Conservation (phyloP, 257 asterid genomes). For the Sherardia arvensis region DNA sequence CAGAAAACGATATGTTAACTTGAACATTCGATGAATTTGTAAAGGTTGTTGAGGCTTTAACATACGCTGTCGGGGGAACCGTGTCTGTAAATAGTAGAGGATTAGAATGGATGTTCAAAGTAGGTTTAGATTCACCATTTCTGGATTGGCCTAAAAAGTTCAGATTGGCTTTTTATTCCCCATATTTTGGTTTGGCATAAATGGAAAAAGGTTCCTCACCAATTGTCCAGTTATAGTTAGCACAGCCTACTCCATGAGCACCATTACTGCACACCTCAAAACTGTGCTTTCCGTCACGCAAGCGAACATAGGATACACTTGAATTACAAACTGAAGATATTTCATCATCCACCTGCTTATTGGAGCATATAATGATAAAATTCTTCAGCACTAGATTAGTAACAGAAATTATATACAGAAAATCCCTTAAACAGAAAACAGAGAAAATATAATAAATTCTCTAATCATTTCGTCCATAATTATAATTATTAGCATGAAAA, state of each 20-base stretch:
- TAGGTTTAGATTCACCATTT: not conserved
- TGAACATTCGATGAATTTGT: conserved; percentile 61
- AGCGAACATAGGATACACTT: conserved; percentile 28
- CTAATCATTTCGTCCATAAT: not conserved
- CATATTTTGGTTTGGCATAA: not conserved
- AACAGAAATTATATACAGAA: not conserved
- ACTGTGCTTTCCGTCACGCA: conserved; percentile 67
- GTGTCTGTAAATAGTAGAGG: conserved; percentile 51
- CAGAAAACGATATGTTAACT: conserved; percentile 64
- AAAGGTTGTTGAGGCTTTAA: conserved; percentile 42
- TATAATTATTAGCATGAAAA: no score
- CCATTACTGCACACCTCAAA: conserved; percentile 62
- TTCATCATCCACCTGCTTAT: conserved; percentile 64
- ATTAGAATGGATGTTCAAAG: not conserved
- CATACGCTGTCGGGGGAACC: conserved; percentile 58
- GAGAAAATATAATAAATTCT: not conserved
- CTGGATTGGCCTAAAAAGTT: not conserved
- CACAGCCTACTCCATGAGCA: conserved; percentile 47
- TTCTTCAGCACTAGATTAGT: not conserved
- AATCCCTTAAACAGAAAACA: not conserved
- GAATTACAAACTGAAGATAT: conserved; percentile 48
- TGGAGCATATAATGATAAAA: not conserved
- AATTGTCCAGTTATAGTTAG: conserved; percentile 65
- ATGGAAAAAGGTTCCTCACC: conserved; percentile 24
- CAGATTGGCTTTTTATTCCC: not conserved